phyloP scores from a whole-genome alignment of 306 rosid genomes.

The Vigna mungo region DNA sequence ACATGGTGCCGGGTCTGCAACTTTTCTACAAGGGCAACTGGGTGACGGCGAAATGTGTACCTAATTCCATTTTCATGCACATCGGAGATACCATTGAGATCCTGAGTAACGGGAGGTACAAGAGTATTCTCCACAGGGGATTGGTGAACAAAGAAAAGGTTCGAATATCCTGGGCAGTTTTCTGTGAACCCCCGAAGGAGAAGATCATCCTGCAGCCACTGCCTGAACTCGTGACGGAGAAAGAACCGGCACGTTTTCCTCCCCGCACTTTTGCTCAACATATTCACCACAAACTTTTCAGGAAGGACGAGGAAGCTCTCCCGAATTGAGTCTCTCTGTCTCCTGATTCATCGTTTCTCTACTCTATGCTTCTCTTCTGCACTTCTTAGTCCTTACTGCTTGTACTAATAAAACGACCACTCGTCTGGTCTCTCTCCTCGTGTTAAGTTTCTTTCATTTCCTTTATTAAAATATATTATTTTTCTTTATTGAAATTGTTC shows the following conservation, averaged over 20 bases:
- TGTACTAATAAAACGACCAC: neutral
- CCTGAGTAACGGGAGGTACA: slow-evolving; percentile 78
- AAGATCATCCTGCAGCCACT: slow-evolving; percentile 83
- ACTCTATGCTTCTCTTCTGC: neutral
- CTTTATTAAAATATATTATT: neutral
- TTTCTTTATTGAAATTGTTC: no score
- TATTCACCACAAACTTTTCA: slow-evolving; percentile 77
- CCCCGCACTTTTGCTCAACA: slow-evolving; percentile 91
- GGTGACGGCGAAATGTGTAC: slow-evolving; percentile 84
- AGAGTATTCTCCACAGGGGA: slow-evolving; percentile 86
- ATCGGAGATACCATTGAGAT: slow-evolving; percentile 89
- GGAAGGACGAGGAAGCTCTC: slow-evolving; percentile 46
- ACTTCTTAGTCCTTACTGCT: neutral
- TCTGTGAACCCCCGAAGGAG: slow-evolving; percentile 91
- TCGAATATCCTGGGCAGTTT: slow-evolving; percentile 90
- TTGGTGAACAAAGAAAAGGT: slow-evolving; percentile 88
- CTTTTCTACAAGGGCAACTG: slow-evolving; percentile 71
- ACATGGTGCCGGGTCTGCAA: slow-evolving; percentile 93
- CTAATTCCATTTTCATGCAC: slow-evolving; percentile 79
- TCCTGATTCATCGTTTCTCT: no score
- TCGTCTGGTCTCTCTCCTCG: neutral
- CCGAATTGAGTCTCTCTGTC: neutral
- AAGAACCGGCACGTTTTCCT: slow-evolving; percentile 63
- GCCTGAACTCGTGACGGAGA: slow-evolving; percentile 61
- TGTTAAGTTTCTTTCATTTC: neutral